phyloP scores from a whole-genome alignment of 202 grass and related monocot species.

The Carex sylvatica region DNA sequence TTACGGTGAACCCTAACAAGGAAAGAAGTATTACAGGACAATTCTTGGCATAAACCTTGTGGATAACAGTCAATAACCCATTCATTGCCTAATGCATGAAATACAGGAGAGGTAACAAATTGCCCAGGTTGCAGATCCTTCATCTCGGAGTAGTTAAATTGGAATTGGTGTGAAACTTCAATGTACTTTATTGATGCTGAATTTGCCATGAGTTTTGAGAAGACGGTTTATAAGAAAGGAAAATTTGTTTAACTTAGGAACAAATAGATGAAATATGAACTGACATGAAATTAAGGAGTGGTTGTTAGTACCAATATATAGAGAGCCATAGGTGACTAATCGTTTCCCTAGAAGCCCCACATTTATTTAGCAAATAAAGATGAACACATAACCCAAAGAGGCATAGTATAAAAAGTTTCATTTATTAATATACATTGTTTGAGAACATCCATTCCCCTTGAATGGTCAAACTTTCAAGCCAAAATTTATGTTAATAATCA shows the following conservation, averaged over 20 bases:
- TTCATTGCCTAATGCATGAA: not conserved
- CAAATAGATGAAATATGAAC: no score
- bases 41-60: not conserved
- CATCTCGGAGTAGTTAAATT: not conserved
- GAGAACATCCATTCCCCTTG: not conserved
- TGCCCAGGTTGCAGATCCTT: not conserved
- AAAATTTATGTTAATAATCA: no score
- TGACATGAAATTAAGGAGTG: no score
- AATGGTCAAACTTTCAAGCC: not conserved
- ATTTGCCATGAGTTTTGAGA: not conserved
- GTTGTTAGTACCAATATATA: not conserved
- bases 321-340: not conserved
- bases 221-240: not conserved
- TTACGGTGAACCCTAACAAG: not conserved
- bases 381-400: not conserved
- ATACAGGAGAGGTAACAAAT: not conserved
- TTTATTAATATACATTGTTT: not conserved
- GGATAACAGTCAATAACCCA: not conserved
- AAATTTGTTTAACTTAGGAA: not conserved
- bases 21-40: not conserved
- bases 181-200: not conserved
- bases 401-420: not conserved
- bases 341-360: not conserved
- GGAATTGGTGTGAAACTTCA: not conserved
- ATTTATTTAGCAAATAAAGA: not conserved